These are phyloP conservation scores for Harrya chromipes DNA, from an alignment of 768 basidiomycete genomes.

Conservation along the genomic window DNA sequence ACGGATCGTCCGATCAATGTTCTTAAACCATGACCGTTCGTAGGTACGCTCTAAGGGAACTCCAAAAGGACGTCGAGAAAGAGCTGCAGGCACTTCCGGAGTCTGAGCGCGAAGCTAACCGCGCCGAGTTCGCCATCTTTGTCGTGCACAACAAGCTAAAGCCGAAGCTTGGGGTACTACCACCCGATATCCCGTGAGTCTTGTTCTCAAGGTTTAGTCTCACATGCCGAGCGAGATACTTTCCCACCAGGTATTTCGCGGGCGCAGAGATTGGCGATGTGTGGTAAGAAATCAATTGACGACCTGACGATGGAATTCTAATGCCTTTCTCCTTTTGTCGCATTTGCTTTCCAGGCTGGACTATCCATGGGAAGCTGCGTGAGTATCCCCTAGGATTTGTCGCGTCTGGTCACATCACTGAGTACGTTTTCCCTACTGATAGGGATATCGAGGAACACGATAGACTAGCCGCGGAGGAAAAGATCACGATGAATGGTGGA, in stretches of 20 bases:
- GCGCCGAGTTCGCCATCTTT: slow-evolving; percentile 87
- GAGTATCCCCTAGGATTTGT: slow-evolving; percentile 26
- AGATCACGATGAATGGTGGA: slow-evolving; percentile 8
- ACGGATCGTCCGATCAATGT: background rate
- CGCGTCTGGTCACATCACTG: background rate
- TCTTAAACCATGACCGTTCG: background rate
- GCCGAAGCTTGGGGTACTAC: slow-evolving; percentile 74
- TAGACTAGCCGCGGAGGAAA: slow-evolving; percentile 50
- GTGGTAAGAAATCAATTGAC: slow-evolving; percentile 50
- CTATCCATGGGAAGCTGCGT: slow-evolving; percentile 83
- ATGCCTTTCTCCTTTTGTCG: slow-evolving; percentile 9
- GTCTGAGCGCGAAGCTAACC: slow-evolving; percentile 65
- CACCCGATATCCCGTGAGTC: slow-evolving; percentile 60
- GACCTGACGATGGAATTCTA: slow-evolving; percentile 8
- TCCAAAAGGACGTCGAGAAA: slow-evolving; percentile 81
- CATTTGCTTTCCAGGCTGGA: slow-evolving; percentile 54
- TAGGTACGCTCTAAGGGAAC: slow-evolving; percentile 88
- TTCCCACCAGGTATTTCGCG: slow-evolving; percentile 61
- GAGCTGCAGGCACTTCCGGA: slow-evolving; percentile 66
- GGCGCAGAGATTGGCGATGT: slow-evolving; percentile 73
- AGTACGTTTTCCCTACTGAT: background rate
- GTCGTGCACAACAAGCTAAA: slow-evolving; percentile 96
- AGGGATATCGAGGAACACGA: slow-evolving; percentile 82
- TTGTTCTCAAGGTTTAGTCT: background rate
- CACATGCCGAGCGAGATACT: slow-evolving; percentile 1